phyloP scores from a whole-genome alignment of 331 rosid genomes.

The Saraca asoca region DNA sequence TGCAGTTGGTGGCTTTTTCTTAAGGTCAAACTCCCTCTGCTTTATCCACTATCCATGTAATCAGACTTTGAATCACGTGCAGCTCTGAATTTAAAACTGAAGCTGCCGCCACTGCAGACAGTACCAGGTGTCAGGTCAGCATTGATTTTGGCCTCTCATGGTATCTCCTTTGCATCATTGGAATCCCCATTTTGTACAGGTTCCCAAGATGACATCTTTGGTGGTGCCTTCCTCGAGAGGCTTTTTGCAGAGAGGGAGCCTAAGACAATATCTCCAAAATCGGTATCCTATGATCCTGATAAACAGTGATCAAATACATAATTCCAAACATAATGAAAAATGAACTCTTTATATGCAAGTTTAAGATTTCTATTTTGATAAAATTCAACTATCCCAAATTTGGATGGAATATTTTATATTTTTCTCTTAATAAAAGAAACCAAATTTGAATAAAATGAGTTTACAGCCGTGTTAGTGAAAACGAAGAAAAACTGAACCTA shows the following conservation, averaged over 20 bases:
- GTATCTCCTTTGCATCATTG: constrained; percentile 48
- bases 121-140: constrained; percentile 37
- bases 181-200: constrained; percentile 47
- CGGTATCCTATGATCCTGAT: constrained; percentile 12
- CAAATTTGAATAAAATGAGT: constrained; percentile 31
- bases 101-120: constrained; percentile 41
- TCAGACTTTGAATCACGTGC: constrained; percentile 30
- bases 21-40: constrained; percentile 31
- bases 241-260: constrained; percentile 71
- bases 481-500: constrained; percentile 22
- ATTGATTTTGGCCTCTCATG: constrained; percentile 35
- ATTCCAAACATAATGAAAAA: constrained; percentile 16
- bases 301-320: constrained; percentile 9
- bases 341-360: constrained; percentile 16
- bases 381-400: too few species aligned
- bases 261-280: constrained; percentile 40
- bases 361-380: too few species aligned
- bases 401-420: too few species aligned
- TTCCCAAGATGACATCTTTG: constrained; percentile 46
- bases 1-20: constrained; percentile 24
- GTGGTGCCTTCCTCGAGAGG: constrained; percentile 61
- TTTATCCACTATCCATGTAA: constrained; percentile 28
- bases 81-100: constrained; percentile 46
- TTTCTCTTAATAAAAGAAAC: constrained; percentile 34
- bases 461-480: constrained; percentile 27